Evolutionary conservation across 495 filamentous ascomycete genomes (phyloP).

Genomic region (Xylaria longipes): DNA sequence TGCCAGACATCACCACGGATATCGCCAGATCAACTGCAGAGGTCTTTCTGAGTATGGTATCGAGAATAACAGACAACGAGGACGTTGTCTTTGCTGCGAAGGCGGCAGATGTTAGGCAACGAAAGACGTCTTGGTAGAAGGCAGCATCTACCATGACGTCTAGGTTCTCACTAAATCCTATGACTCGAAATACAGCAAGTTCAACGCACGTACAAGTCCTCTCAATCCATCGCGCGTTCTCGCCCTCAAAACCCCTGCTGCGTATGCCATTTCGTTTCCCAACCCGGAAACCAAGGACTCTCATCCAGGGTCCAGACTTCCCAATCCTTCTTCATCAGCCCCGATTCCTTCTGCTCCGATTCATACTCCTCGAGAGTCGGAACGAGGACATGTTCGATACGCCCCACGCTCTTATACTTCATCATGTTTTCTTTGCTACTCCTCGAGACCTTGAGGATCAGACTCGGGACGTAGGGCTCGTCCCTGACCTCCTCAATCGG

Average conservation of each 20-base stretch:
- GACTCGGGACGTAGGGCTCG: conserved; percentile 74
- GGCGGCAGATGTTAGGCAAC: no score
- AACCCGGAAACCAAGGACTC: conserved; percentile 80
- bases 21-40: no score
- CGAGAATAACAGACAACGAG: no score
- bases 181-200: background rate
- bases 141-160: no score
- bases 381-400: conserved; percentile 77
- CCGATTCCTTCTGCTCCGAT: conserved; percentile 71
- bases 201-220: no score
- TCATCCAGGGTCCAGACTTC: conserved; percentile 78
- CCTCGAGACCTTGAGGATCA: conserved; percentile 70
- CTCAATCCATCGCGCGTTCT: background rate
- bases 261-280: conserved; percentile 83
- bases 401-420: conserved; percentile 87
- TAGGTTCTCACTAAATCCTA: no score
- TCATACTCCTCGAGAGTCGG: conserved; percentile 72
- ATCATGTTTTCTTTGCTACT: conserved; percentile 78
- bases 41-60: no score
- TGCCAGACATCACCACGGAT: no score
- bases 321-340: conserved; percentile 69
- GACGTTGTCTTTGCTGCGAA: no score
- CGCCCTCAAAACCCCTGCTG: conserved; percentile 67
- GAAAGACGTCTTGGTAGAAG: no score
- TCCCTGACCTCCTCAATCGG: conserved; percentile 73